Evolutionary conservation across 2,329 filamentous ascomycete species (phyloP).

Genomic region (Mollisiaceae sp.): DNA sequence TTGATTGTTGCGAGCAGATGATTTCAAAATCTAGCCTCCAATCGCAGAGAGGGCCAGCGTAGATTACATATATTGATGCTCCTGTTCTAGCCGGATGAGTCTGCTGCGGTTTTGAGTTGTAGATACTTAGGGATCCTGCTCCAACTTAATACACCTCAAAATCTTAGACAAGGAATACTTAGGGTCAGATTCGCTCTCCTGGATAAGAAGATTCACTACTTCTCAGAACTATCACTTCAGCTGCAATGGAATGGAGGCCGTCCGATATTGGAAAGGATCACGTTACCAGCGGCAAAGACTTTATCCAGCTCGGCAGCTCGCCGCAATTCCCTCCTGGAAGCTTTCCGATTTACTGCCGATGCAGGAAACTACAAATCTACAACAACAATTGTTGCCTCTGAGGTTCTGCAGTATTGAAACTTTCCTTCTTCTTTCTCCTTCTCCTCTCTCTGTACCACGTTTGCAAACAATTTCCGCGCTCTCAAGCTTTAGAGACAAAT

Average conservation of each 20-base stretch:
- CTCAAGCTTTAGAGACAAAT: not conserved
- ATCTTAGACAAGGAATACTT: too few relatives aligned
- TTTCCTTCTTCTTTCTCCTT: not conserved
- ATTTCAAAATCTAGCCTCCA: too few relatives aligned
- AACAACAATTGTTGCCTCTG: not conserved
- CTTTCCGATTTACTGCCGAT: not conserved
- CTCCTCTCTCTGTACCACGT: not conserved
- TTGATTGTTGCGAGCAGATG: too few relatives aligned
- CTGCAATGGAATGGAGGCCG: too few relatives aligned
- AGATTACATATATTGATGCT: too few relatives aligned
- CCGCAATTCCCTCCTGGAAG: not conserved
- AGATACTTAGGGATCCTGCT: too few relatives aligned
- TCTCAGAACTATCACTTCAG: not conserved
- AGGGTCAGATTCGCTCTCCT: too few relatives aligned
- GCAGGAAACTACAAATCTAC: not conserved
- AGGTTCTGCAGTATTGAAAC: not conserved
- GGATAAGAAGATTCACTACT: not conserved
- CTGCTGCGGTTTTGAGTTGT: too few relatives aligned
- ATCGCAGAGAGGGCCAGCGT: too few relatives aligned
- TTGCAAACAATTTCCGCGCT: not conserved
- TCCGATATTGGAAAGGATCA: not conserved
- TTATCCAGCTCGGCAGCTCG: not conserved
- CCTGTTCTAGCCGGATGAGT: too few relatives aligned
- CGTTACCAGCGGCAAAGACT: not conserved
- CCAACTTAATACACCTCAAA: too few relatives aligned